These are phyloP conservation scores for Pezizomycotina sp. DNA, from an alignment of 2,329 filamentous ascomycete genomes.

Conservation along the genomic window DNA sequence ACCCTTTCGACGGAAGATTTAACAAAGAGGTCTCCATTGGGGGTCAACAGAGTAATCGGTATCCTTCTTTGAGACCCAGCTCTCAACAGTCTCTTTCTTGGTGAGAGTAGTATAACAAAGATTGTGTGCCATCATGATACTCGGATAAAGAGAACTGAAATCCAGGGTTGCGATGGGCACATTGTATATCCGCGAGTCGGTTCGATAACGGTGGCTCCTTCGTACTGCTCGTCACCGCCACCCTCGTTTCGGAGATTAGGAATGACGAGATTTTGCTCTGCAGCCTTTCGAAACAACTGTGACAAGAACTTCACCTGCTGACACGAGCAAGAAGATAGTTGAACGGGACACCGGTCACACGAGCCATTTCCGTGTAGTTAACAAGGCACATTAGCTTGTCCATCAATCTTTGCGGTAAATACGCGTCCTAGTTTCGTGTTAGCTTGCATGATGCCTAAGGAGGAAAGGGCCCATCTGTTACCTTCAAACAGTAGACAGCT, in stretches of 20 bases:
- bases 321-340: conserved; percentile 76
- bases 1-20: conserved; percentile 78
- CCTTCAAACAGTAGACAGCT: conserved; percentile 90
- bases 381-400: conserved; percentile 97
- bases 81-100: conserved; percentile 60
- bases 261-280: conserved; percentile 85
- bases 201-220: conserved; percentile 95
- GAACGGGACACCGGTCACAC: conserved; percentile 96
- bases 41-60: conserved; percentile 94
- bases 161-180: conserved; percentile 91
- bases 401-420: conserved; percentile 81
- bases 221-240: conserved; percentile 70
- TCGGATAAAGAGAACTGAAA: conserved; percentile 96
- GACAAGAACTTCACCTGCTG: conserved; percentile 98
- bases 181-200: conserved; percentile 78
- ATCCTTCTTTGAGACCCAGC: conserved; percentile 61
- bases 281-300: conserved; percentile 84
- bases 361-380: conserved; percentile 98
- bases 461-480: too few relatives aligned
- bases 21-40: conserved; percentile 84
- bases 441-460: too few relatives aligned
- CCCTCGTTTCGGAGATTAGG: conserved; percentile 58
- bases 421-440: too few relatives aligned
- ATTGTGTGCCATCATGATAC: conserved; percentile 97
- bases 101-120: conserved; percentile 91